phyloP scores from a whole-genome alignment of 1,284 basidiomycete genomes.

The Melampsora larici-populina region DNA sequence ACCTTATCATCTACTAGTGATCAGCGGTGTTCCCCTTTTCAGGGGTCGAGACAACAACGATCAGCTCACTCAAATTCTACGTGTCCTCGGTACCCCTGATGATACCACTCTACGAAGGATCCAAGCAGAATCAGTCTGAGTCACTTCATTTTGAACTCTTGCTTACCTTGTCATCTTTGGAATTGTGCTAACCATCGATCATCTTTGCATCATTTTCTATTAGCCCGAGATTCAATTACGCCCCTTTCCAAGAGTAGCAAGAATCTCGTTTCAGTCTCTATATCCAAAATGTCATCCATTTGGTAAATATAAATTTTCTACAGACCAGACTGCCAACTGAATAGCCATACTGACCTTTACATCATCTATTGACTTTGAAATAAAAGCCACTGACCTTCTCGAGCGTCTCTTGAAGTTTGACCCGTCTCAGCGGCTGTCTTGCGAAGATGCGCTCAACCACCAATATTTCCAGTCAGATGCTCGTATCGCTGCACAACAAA shows the following conservation, averaged over 20 bases:
- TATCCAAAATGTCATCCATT: constrained; percentile 87
- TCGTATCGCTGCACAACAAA: constrained; percentile 16
- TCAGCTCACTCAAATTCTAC: constrained; percentile 94
- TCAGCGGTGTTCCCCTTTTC: constrained; percentile 94
- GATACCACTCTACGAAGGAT: constrained; percentile 86
- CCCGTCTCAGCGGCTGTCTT: constrained; percentile 84
- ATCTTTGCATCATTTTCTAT: not conserved
- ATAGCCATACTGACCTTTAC: not conserved
- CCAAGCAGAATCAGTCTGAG: constrained; percentile 78
- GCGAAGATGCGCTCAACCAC: constrained; percentile 85
- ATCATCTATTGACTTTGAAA: not conserved
- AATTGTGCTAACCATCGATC: not conserved
- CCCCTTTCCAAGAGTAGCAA: constrained; percentile 83
- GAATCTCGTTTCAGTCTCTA: constrained; percentile 81
- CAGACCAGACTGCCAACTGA: not conserved
- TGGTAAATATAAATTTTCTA: constrained; percentile 37
- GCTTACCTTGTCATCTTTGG: not conserved
- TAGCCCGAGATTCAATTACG: constrained; percentile 88
- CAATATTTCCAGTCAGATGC: constrained; percentile 71
- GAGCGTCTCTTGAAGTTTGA: constrained; percentile 96
- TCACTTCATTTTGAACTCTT: not conserved
- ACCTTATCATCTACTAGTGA: constrained; percentile 58
- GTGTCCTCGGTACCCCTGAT: constrained; percentile 92
- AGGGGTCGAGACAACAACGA: constrained; percentile 96
- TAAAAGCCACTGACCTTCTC: constrained; percentile 77